These are phyloP conservation scores for Hymenoscyphus repandus DNA, from an alignment of 2,329 filamentous ascomycete genomes.

Conservation along the genomic window DNA sequence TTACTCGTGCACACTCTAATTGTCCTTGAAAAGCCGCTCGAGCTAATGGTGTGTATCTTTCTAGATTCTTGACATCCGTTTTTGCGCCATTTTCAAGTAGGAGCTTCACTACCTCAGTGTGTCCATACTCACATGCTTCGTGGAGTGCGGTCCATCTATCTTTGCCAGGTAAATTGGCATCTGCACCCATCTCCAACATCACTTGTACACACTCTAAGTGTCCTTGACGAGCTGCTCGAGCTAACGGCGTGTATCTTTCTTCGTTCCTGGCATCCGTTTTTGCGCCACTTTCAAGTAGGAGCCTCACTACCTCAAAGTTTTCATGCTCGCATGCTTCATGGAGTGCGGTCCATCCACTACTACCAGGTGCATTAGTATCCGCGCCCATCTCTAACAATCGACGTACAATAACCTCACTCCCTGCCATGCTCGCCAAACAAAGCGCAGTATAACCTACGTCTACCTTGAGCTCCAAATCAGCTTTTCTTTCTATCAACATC, in stretches of 20 bases:
- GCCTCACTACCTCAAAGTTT: background rate
- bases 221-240: background rate
- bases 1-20: too few species aligned
- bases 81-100: conserved; percentile 20
- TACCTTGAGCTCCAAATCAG: too few species aligned
- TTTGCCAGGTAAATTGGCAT: background rate
- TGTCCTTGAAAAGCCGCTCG: too few species aligned
- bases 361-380: background rate
- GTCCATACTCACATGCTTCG: conserved; percentile 20
- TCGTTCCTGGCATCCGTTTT: background rate
- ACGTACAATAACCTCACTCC: background rate
- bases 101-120: conserved; percentile 22
- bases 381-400: background rate
- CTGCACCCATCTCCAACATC: background rate
- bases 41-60: too few species aligned
- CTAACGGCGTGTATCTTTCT: background rate
- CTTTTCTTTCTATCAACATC: too few species aligned
- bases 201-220: background rate
- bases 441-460: too few species aligned
- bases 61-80: too few species aligned
- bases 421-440: background rate
- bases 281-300: background rate
- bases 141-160: conserved; percentile 14
- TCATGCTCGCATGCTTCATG: background rate
- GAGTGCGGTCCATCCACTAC: background rate